These are phyloP conservation scores for Aspergillus quadricinctus DNA, from an alignment of 2,329 filamentous ascomycete genomes.

Conservation along the genomic window DNA sequence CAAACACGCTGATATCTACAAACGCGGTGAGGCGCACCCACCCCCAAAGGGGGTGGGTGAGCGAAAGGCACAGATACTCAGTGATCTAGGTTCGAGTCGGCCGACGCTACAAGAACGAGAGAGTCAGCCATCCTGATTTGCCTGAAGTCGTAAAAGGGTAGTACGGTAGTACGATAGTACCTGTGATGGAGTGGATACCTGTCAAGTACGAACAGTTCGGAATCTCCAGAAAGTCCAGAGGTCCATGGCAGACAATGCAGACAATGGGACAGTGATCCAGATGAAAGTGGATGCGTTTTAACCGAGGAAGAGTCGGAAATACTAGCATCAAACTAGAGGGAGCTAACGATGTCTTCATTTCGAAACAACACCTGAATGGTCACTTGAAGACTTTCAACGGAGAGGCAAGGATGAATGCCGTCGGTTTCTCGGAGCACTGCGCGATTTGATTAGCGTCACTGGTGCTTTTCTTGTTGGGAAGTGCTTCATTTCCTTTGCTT, in stretches of 20 bases:
- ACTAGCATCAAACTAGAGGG: background rate
- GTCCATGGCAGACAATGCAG: background rate
- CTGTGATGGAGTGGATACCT: background rate
- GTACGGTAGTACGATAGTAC: no score
- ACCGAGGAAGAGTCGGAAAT: background rate
- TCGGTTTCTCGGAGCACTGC: background rate
- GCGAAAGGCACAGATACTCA: no score
- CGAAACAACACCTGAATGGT: background rate
- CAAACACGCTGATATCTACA: no score
- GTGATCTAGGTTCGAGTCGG: background rate
- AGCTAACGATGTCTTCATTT: background rate
- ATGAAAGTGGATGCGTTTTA: background rate
- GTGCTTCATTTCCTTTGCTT: background rate
- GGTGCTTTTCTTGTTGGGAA: background rate
- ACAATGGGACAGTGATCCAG: background rate
- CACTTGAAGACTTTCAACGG: background rate
- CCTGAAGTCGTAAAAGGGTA: background rate
- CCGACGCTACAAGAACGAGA: background rate
- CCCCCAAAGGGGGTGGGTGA: no score
- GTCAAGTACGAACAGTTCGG: background rate
- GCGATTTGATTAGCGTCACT: background rate
- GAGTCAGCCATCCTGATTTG: background rate
- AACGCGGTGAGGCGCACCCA: no score
- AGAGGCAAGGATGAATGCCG: background rate
- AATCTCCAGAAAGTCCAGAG: background rate